Conservation (phyloP, 2,329 filamentous ascomycete species). For the Stemphylium lycopersici region DNA sequence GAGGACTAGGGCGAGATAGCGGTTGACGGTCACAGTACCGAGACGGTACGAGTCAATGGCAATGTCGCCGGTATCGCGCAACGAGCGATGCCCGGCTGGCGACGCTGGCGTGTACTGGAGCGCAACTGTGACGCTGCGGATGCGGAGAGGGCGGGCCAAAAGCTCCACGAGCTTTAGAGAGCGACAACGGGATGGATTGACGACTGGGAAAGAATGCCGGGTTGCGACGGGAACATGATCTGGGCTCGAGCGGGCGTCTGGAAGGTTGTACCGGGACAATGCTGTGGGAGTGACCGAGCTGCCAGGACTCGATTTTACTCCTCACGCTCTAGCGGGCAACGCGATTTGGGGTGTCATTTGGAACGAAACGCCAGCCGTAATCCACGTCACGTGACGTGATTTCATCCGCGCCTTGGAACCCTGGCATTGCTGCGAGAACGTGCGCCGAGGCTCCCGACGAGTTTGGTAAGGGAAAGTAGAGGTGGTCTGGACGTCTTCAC, state of each 20-base stretch:
- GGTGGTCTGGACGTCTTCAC: neutral
- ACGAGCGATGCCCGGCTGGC: constrained; percentile 14
- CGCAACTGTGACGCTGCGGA: constrained; percentile 36
- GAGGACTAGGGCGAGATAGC: constrained; percentile 16
- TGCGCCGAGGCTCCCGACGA: constrained; percentile 5
- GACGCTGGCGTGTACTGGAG: constrained; percentile 28
- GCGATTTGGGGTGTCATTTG: constrained; percentile 13
- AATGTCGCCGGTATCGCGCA: constrained; percentile 10
- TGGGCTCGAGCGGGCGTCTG: constrained; percentile 21
- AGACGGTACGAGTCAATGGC: constrained; percentile 19
- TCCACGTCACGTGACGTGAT: constrained; percentile 20
- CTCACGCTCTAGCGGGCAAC: constrained; percentile 26
- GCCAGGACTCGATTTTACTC: constrained; percentile 36
- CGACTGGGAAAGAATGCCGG: constrained; percentile 24
- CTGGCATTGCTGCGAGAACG: constrained; percentile 1
- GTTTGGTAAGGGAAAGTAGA: neutral
- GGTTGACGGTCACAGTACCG: constrained; percentile 11
- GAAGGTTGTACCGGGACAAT: constrained; percentile 33
- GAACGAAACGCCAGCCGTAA: constrained; percentile 24
- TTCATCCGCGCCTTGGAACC: constrained; percentile 3
- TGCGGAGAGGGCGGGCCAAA: constrained; percentile 48
- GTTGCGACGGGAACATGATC: constrained; percentile 39
- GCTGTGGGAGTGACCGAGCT: constrained; percentile 31
- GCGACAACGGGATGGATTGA: constrained; percentile 36
- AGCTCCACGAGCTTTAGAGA: constrained; percentile 47